These are phyloP conservation scores for Phytopythium sindhum DNA, from an alignment of 352 stramenopile species.

Conservation along the genomic window DNA sequence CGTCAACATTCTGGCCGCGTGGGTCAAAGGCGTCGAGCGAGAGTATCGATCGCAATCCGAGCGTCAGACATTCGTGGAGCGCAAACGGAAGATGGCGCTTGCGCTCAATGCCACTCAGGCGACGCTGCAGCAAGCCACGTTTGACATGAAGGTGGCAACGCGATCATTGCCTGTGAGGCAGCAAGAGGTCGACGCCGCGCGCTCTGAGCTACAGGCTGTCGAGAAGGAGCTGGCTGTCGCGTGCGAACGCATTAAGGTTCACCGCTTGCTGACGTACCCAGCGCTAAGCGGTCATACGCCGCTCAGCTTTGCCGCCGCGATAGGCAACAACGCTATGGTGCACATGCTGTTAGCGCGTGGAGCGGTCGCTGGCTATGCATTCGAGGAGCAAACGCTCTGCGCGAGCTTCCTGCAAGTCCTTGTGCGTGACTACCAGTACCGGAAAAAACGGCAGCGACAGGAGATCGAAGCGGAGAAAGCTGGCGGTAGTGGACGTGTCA, in stretches of 20 bases:
- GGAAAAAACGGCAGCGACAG: constrained; percentile 17
- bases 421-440: constrained; percentile 44
- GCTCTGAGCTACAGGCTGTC: constrained; percentile 19
- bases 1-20: constrained; percentile 51
- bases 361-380: constrained; percentile 32
- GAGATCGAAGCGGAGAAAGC: constrained; percentile 5
- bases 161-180: constrained; percentile 62
- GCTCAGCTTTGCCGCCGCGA: constrained; percentile 56
- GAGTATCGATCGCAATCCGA: constrained; percentile 68
- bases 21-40: constrained; percentile 72
- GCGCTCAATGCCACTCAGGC: constrained; percentile 29
- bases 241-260: constrained; percentile 42
- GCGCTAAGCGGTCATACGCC: constrained; percentile 69
- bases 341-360: constrained; percentile 66
- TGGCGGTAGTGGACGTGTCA: constrained; percentile 7
- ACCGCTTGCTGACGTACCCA: constrained; percentile 47
- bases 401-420: constrained; percentile 64
- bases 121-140: constrained; percentile 36
- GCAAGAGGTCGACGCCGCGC: constrained; percentile 48
- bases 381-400: constrained; percentile 53
- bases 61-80: constrained; percentile 48
- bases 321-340: constrained; percentile 76
- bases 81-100: constrained; percentile 43
- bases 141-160: constrained; percentile 60
- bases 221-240: constrained; percentile 41